phyloP scores from a whole-genome alignment of 306 rosid species.

The Vigna hirtella region DNA sequence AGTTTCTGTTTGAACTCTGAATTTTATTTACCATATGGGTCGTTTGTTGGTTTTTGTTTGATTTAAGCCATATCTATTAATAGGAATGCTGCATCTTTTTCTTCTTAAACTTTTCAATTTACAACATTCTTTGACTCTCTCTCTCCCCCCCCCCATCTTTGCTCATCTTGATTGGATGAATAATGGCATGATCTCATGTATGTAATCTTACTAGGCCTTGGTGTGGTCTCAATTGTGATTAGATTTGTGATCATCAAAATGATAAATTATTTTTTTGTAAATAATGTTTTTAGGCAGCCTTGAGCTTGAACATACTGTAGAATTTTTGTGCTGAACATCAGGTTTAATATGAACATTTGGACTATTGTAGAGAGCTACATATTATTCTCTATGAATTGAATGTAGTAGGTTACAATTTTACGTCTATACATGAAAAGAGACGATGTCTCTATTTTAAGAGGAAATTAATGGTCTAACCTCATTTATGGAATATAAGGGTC shows the following conservation, averaged over 20 bases:
- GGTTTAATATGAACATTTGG: background rate
- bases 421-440: slow-evolving; percentile 14
- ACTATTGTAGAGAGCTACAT: background rate
- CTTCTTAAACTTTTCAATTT: slow-evolving; percentile 8
- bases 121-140: background rate
- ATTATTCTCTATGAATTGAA: slow-evolving; percentile 4
- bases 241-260: slow-evolving; percentile 1
- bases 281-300: slow-evolving; percentile 7
- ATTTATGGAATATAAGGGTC: slow-evolving; percentile 5
- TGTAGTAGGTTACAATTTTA: background rate
- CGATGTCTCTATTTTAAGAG: slow-evolving; percentile 1
- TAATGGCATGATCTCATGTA: background rate
- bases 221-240: background rate
- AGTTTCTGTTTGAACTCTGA: slow-evolving; percentile 47
- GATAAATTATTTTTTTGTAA: background rate
- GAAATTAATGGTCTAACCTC: slow-evolving; percentile 1
- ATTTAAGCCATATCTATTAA: slow-evolving; percentile 23
- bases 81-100: background rate
- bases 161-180: background rate
- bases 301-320: slow-evolving; percentile 10
- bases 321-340: background rate
- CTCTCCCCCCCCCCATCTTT: background rate
- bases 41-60: slow-evolving; percentile 14
- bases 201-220: slow-evolving; percentile 5
- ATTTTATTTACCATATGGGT: slow-evolving; percentile 17